phyloP scores from a whole-genome alignment of 805 yeast species.

The Candida lessepsii region DNA sequence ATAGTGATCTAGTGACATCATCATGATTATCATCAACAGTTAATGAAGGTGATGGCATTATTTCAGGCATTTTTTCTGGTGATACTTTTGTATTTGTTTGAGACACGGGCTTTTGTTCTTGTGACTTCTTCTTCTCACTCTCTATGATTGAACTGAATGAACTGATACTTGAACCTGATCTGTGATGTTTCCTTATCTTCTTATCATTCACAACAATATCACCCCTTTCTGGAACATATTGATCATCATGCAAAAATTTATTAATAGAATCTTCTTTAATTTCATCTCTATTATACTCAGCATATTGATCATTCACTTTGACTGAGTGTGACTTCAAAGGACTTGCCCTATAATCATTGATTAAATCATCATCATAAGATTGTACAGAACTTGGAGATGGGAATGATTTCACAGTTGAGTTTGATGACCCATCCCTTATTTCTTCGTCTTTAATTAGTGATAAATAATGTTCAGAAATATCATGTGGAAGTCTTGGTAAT shows the following conservation, averaged over 20 bases:
- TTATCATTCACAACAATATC: constrained; percentile 11
- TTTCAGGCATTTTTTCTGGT: background rate
- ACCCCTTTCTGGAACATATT: constrained; percentile 16
- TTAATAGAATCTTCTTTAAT: constrained; percentile 7
- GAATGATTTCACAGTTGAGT: constrained; percentile 9
- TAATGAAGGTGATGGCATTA: constrained; percentile 10
- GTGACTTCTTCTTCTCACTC: background rate
- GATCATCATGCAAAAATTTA: constrained; percentile 14
- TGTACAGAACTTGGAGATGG: constrained; percentile 13
- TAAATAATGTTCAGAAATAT: constrained; percentile 5
- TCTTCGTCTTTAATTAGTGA: constrained; percentile 4
- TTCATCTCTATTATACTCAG: constrained; percentile 4
- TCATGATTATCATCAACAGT: constrained; percentile 1
- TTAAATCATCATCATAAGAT: constrained; percentile 15
- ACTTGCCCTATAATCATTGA: constrained; percentile 16
- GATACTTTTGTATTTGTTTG: too few relatives aligned
- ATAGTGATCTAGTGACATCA: background rate
- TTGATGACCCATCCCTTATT: constrained; percentile 6
- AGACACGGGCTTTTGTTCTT: background rate
- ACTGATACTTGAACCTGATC: constrained; percentile 6
- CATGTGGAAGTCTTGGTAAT: constrained; percentile 7
- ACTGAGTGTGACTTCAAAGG: constrained; percentile 10
- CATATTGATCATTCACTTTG: background rate
- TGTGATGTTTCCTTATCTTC: constrained; percentile 9
- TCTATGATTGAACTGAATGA: constrained; percentile 6